Base-by-base conservation (phyloP, 331 rosid genomes). In the Cucumis variabilis region DNA sequence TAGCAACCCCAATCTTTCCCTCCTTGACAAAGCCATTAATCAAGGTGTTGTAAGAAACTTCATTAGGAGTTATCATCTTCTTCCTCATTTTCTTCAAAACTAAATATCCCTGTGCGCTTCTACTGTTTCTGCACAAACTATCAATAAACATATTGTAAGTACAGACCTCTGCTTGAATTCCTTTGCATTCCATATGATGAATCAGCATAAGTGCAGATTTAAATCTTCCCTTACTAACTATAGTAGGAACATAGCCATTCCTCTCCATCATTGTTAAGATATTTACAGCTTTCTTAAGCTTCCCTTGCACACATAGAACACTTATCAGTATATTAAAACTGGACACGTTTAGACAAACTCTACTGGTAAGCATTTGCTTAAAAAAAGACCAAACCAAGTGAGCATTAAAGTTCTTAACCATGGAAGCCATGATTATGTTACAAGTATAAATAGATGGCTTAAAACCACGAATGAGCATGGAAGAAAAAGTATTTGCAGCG, bases 11-110 rank as follows among this genome's bases (percentile, higher is more conserved):
- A 83, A 91, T 88, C 91, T 92, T 95, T 89, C 98, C 95, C 90
- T 95, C 98, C 92, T 92, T 95, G 23, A 92, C 96, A 94, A 95
- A 94, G 48, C 98, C 98, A 68, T 88, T 89, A 82, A 95, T 92
- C n/a, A 95, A 91, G 80, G 94, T 94, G 90, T 95, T 94, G 88
- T 94, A 95, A 0, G 97, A 94, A 65, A 93, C 87, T 69, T 65
- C 92, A 85, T 90, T 93, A 60, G 98, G 98, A 90, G 80, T 80
- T 66, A 94, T 90, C 93, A 63, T 88, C 85, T 89, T 94, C 91
- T 78, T 92, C 90, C 95, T 93, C 98, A 95, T 95, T 90, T 89
- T 94, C 88, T 89, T 93, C 91, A 95, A 90, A 80, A 94, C 79
- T 74, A 95, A 89, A 88, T 95, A 95, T 80, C 92, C 97, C 88